A percentile compares a stretch with the other conserved stretches of the same genome.
These are phyloP conservation scores for Talaromyces stipitatus DNA, from an alignment of 495 filamentous ascomycete species.

Conservation along the genomic window DNA sequence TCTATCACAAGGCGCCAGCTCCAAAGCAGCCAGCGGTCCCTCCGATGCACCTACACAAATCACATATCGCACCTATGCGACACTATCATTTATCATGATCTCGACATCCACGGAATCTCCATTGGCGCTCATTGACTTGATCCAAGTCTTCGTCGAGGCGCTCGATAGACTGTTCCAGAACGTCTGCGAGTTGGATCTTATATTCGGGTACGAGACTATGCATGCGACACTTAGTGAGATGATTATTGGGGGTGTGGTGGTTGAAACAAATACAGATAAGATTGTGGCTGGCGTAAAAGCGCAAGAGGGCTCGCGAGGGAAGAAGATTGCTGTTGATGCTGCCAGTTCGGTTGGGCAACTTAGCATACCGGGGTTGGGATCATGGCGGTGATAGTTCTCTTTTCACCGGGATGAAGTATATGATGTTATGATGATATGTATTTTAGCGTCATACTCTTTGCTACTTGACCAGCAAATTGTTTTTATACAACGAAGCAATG, in stretches of 20 bases:
- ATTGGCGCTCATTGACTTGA: constrained; percentile 88
- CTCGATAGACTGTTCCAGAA: constrained; percentile 95
- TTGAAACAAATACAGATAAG: constrained; percentile 83
- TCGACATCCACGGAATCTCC: constrained; percentile 95
- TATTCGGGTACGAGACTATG: constrained; percentile 97
- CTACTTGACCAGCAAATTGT: neutral
- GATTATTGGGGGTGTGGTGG: constrained; percentile 91
- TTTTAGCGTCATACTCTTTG: neutral
- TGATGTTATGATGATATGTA: neutral
- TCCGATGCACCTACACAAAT: constrained; percentile 90
- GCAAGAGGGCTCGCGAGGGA: constrained; percentile 73
- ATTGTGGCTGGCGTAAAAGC: constrained; percentile 78
- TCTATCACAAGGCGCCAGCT: constrained; percentile 55
- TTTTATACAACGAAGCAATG: neutral
- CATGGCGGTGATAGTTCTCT: constrained; percentile 27
- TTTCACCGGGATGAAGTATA: neutral
- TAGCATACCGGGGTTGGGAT: constrained; percentile 31
- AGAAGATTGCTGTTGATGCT: constrained; percentile 48
- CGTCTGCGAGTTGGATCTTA: constrained; percentile 94
- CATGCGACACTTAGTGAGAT: constrained; percentile 89
- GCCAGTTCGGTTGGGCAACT: constrained; percentile 33
- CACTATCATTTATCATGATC: constrained; percentile 97
- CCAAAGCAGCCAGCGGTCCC: constrained; percentile 47
- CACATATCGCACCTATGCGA: constrained; percentile 97
- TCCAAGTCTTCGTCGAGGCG: constrained; percentile 95